A percentile compares a stretch with the other conserved stretches of the same genome.
These are phyloP conservation scores for Podila epicladia DNA, from an alignment of 192 early-diverging fungal genomes.

Conservation along the genomic window DNA sequence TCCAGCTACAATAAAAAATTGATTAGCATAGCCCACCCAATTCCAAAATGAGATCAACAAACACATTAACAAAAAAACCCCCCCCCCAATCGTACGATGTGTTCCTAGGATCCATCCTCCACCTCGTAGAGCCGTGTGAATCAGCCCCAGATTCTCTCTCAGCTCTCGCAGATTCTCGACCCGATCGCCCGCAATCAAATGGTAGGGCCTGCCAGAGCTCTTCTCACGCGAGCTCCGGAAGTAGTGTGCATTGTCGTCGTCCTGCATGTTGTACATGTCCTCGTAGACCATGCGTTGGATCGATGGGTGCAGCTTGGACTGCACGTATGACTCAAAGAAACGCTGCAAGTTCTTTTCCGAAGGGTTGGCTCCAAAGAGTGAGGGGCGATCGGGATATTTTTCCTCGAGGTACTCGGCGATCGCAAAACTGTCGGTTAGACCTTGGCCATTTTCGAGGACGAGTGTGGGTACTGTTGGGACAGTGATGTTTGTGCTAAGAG, in stretches of 20 bases:
- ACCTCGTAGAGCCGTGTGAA: slow-evolving; percentile 27
- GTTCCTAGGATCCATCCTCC: slow-evolving; percentile 49
- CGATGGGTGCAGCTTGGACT: slow-evolving; percentile 24
- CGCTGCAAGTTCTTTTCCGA: slow-evolving; percentile 45
- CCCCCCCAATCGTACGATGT: slow-evolving; percentile 32
- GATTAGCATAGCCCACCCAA: not conserved
- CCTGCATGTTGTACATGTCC: slow-evolving; percentile 37
- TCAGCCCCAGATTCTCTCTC: slow-evolving; percentile 24
- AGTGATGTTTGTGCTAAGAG: not conserved
- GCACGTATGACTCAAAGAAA: slow-evolving; percentile 55
- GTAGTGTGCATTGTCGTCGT: slow-evolving; percentile 27
- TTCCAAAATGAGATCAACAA: not conserved
- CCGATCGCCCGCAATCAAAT: slow-evolving; percentile 39
- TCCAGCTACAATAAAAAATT: slow-evolving; percentile 26
- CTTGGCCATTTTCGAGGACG: slow-evolving; percentile 30
- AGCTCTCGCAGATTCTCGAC: slow-evolving; percentile 22
- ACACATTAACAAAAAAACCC: not conserved
- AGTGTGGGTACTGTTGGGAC: slow-evolving; percentile 56
- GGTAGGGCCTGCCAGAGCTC: slow-evolving; percentile 32
- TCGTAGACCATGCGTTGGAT: slow-evolving; percentile 43
- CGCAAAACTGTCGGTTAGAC: slow-evolving; percentile 58
- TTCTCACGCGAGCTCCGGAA: slow-evolving; percentile 54
- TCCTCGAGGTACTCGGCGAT: slow-evolving; percentile 70
- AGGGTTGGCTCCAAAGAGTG: slow-evolving; percentile 45
- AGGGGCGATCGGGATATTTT: slow-evolving; percentile 61